Base-by-base conservation (phyloP, 192 early-diverging fungal species). In the Coemansia sp. region DNA sequence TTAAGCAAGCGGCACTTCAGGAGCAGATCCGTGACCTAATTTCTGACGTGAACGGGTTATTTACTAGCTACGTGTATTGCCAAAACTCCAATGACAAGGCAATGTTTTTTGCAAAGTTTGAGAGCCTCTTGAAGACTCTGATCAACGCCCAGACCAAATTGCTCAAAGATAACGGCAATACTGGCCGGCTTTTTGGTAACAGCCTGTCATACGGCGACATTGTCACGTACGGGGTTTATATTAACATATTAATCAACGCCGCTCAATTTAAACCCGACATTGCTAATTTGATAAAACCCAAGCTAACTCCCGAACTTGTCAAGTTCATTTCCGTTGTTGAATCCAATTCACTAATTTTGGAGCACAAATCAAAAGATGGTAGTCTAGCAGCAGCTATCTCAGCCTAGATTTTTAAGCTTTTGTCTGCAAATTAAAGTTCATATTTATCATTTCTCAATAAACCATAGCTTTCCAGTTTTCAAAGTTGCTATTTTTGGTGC, bases 141-240 rank as follows among this genome's bases (percentile, higher is more conserved):
- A 59, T 84, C 28, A 10, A 46, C 2, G 64, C 70, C 2, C 82
- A 82, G 26, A 75, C 77, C 11, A 50, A 59, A 34, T 28, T 72
- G 2, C 60, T 86, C 36, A 49, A 58, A 36, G 59, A 80, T 26
- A 86, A 87, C 53, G 86, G 86, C 31, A 62, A 64, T 51, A 86
- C 75, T 14, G 86, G 86, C 3, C 75, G 77, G 51, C 74, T 69
- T 14, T 60, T 82, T 31, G 85, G 85, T n/a, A 56, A 82, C 60
- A 72, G 69, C 38, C 52, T 79, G 3, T 80, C 82, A 5, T 65
- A 81, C 15, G 62, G 71, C 0, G 86, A 87, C 48, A 59, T 82
- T 15, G 58, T 62, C 11, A 7, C 59, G 2, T 81, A 71, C 25
- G 50, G 25, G 4, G 59, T 68, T 31, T 62, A 71, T 59, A 71